Conservation (phyloP, 78 protist species). For the Speleostelium caveatum region DNA sequence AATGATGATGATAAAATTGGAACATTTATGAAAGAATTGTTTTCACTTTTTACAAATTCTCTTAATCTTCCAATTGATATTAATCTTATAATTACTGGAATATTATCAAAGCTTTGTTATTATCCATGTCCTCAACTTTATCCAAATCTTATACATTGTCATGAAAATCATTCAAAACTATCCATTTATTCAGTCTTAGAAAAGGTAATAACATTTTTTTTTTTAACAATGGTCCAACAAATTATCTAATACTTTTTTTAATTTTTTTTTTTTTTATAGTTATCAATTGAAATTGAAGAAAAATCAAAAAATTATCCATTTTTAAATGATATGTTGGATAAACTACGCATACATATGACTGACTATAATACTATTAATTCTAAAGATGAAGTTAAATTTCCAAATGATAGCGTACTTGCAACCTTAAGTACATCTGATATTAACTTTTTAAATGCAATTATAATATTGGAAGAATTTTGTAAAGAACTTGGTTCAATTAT, state of each 20-base stretch:
- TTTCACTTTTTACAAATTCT: constrained; percentile 11
- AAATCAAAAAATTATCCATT: constrained; percentile 23
- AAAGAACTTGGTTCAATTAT: constrained; percentile 71
- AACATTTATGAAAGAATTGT: constrained; percentile 35
- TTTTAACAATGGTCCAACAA: not conserved
- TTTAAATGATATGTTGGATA: constrained; percentile 45
- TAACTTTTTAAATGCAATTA: constrained; percentile 41
- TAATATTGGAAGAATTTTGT: constrained; percentile 71
- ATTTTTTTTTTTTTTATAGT: not conserved
- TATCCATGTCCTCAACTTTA: constrained; percentile 72
- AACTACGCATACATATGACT: constrained; percentile 45
- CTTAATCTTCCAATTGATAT: constrained; percentile 49
- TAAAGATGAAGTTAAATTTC: constrained; percentile 10
- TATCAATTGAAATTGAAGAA: constrained; percentile 65
- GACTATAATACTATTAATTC: constrained; percentile 15
- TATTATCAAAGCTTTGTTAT: constrained; percentile 61
- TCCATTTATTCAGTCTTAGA: constrained; percentile 39
- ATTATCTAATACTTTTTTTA: not conserved
- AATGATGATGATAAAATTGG: constrained; percentile 12
- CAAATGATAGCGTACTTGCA: constrained; percentile 18
- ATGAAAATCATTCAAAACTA: not conserved
- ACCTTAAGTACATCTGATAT: constrained; percentile 5
- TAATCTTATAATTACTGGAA: constrained; percentile 61
- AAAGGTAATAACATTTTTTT: constrained; percentile 43
- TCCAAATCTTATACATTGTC: constrained; percentile 44